A percentile compares a stretch with the other conserved stretches of the same genome.
phyloP scores from a whole-genome alignment of 345 rosid genomes.

The Moricandia arvensis region DNA sequence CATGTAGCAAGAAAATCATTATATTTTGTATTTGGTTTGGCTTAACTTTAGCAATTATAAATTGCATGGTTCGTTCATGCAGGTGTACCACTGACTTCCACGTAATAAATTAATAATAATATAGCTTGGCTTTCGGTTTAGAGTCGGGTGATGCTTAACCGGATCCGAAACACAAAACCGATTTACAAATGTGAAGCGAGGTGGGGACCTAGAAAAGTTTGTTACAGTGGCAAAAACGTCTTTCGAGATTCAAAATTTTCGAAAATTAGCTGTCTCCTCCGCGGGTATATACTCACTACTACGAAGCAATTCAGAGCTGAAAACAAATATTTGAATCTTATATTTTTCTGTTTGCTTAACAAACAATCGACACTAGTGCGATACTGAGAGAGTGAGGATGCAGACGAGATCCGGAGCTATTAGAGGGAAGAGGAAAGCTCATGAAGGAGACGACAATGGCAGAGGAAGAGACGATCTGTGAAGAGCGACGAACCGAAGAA shows the following conservation, averaged over 20 bases:
- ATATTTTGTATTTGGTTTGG: too few species aligned
- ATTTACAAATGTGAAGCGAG: neutral
- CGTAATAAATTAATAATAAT: too few species aligned
- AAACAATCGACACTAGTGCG: too few species aligned
- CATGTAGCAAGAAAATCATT: too few species aligned
- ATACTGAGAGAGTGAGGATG: constrained; percentile 23
- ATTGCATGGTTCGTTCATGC: too few species aligned
- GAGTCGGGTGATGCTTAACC: too few species aligned
- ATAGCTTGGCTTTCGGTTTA: too few species aligned
- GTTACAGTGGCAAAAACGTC: constrained; percentile 28
- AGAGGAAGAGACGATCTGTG: constrained; percentile 29
- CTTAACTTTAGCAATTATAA: too few species aligned
- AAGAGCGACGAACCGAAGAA: constrained; percentile 20
- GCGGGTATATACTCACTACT: constrained; percentile 26
- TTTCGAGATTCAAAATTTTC: neutral
- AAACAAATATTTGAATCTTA: constrained; percentile 12
- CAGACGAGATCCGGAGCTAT: constrained; percentile 22
- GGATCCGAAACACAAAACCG: too few species aligned
- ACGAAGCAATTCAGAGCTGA: constrained; percentile 15
- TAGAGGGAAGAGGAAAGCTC: constrained; percentile 32
- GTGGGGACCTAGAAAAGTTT: constrained; percentile 20
- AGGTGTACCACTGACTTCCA: too few species aligned
- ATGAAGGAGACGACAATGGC: constrained; percentile 30
- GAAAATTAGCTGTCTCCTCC: constrained; percentile 14
- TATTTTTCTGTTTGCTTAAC: too few species aligned